These are phyloP conservation scores for Kwoniella mangroviensis DNA, from an alignment of 768 basidiomycete species.

Conservation along the genomic window DNA sequence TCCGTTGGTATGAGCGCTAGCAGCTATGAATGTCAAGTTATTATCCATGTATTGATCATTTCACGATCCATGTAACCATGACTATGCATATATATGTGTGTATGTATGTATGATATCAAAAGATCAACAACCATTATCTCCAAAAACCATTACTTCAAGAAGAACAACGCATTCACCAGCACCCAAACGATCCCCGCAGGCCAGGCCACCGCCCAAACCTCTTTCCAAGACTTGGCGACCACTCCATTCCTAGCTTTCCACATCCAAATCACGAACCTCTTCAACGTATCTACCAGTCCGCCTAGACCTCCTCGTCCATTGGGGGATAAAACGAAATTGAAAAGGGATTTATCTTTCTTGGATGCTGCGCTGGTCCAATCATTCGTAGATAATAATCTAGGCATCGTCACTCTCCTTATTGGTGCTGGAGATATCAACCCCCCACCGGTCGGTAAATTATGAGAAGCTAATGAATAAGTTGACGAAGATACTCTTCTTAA, in stretches of 20 bases:
- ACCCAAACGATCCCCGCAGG: conserved; percentile 52
- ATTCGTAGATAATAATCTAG: conserved; percentile 33
- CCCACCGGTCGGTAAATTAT: not conserved
- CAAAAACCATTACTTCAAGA: conserved; percentile 17
- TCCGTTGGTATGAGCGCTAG: no score
- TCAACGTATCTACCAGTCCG: conserved; percentile 25
- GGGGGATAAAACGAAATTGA: conserved; percentile 30
- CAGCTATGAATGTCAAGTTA: no score
- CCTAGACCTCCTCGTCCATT: conserved; percentile 11
- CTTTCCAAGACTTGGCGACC: conserved; percentile 43
- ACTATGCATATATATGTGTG: not conserved
- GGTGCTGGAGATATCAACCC: conserved; percentile 20
- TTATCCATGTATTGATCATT: no score
- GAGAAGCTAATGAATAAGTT: conserved; percentile 13
- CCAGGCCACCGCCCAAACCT: conserved; percentile 50
- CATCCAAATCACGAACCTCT: conserved; percentile 41
- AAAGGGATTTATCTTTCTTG: conserved; percentile 49
- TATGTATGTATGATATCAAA: not conserved
- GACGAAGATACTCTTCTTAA: conserved; percentile 30
- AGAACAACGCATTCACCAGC: conserved; percentile 52
- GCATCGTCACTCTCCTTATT: conserved; percentile 41
- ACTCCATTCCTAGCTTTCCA: conserved; percentile 51
- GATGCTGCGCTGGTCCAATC: conserved; percentile 50
- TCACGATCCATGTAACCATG: not conserved
- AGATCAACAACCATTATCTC: not conserved